phyloP scores from a whole-genome alignment of 1,139 yeast genomes.

The Sugiyamaella japonica region DNA sequence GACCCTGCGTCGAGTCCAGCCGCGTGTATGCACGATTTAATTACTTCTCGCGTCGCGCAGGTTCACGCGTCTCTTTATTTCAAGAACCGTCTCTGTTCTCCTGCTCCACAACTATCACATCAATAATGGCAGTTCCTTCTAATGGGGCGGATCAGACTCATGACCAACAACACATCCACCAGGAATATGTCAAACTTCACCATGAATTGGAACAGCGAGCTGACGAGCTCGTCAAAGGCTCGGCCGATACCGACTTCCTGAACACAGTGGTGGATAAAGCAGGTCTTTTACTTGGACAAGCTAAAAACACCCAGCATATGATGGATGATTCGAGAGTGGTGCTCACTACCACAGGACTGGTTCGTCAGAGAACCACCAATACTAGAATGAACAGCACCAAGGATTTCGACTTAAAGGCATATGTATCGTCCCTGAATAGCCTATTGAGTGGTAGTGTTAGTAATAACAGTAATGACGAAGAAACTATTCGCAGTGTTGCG shows the following conservation, averaged over 20 bases:
- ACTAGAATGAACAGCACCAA: constrained; percentile 16
- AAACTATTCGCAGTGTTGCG: constrained; percentile 4
- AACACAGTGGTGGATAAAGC: constrained; percentile 3
- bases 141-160: background rate
- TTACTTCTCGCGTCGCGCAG: constrained; percentile 5
- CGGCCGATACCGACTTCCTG: background rate
- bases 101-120: background rate
- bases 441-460: constrained; percentile 11
- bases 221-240: constrained; percentile 15
- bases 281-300: constrained; percentile 3
- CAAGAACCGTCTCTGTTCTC: too few species aligned
- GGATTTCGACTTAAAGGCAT: constrained; percentile 21
- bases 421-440: constrained; percentile 17
- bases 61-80: background rate
- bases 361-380: constrained; percentile 17
- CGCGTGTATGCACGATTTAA: background rate
- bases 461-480: constrained; percentile 1
- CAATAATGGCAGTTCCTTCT: background rate
- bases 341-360: constrained; percentile 16
- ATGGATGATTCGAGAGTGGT: constrained; percentile 17
- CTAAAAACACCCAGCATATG: constrained; percentile 14
- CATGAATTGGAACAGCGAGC: constrained; percentile 9
- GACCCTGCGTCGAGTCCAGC: background rate
- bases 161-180: constrained; percentile 13
- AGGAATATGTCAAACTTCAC: constrained; percentile 15